These are phyloP conservation scores for Ogataea siamensis DNA, from an alignment of 805 yeast genomes.

Conservation along the genomic window DNA sequence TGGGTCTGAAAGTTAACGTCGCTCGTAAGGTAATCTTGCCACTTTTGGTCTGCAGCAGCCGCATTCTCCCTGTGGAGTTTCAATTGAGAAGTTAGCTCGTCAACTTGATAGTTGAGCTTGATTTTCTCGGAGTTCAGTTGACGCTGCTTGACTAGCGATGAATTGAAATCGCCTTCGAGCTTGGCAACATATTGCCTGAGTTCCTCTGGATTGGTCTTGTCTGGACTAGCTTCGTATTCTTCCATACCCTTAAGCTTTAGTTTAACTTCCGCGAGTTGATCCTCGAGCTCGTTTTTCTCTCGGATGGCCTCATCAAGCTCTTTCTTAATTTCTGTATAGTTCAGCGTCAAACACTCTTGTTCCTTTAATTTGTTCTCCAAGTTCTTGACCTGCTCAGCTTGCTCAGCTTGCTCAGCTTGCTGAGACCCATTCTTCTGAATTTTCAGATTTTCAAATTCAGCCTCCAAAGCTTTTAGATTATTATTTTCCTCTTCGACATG, in stretches of 20 bases:
- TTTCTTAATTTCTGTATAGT: background rate
- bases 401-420: background rate
- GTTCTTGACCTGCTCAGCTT: background rate
- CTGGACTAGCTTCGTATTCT: background rate
- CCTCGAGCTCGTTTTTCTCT: background rate
- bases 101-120: conserved; percentile 37
- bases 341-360: background rate
- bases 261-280: background rate
- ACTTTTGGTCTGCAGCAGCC: conserved; percentile 7
- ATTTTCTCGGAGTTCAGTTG: conserved; percentile 20
- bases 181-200: conserved; percentile 4
- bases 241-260: background rate
- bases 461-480: background rate
- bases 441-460: conserved; percentile 1
- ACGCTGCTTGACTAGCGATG: conserved; percentile 18
- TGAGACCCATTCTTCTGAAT: background rate
- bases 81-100: conserved; percentile 29
- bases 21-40: conserved; percentile 18
- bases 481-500: background rate
- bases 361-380: background rate
- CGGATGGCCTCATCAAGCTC: no score
- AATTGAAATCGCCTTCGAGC: conserved; percentile 11
- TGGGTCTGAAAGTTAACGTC: conserved; percentile 49
- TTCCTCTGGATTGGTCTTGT: conserved; percentile 1
- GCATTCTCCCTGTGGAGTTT: conserved; percentile 35